Percentiles rank a stretch among this genome's conserved stretches.
Evolutionary conservation across 441 rosid genomes (phyloP).

Genomic region (Pelargonium australe): DNA sequence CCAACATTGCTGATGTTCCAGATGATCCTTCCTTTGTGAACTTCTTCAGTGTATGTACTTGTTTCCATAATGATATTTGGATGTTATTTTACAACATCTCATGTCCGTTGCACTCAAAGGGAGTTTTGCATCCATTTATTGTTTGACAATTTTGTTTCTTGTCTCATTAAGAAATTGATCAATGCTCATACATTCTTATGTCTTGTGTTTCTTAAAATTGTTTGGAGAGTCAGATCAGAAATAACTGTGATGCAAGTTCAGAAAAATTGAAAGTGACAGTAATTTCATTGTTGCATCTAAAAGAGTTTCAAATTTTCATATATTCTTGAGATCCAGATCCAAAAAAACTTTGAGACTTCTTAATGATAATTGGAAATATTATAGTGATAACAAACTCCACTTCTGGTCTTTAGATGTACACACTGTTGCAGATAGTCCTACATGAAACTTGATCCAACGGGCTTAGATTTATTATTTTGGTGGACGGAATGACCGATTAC

Average conservation of each 20-base stretch:
- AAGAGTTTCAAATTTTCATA: too few relatives aligned
- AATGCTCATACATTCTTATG: background rate
- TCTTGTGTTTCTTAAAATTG: background rate
- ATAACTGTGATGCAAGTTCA: too few relatives aligned
- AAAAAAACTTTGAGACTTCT: too few relatives aligned
- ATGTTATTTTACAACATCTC: background rate
- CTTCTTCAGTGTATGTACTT: constrained; percentile 67
- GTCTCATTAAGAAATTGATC: too few relatives aligned
- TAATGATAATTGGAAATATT: too few relatives aligned
- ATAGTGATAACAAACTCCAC: too few relatives aligned
- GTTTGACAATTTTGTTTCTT: background rate
- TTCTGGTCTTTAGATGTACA: too few relatives aligned
- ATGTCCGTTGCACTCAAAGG: constrained; percentile 17
- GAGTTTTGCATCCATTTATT: background rate
- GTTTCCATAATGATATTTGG: constrained; percentile 8
- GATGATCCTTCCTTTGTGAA: constrained; percentile 58
- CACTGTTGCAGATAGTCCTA: too few relatives aligned
- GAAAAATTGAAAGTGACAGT: too few relatives aligned
- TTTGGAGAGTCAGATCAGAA: background rate
- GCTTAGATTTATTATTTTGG: background rate
- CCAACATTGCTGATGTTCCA: constrained; percentile 40
- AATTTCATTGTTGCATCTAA: too few relatives aligned
- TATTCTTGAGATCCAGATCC: too few relatives aligned
- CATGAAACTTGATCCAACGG: background rate
- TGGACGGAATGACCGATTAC: background rate